Conservation (phyloP, 2,329 filamentous ascomycete genomes). For the Hymenoscyphus repandus region DNA sequence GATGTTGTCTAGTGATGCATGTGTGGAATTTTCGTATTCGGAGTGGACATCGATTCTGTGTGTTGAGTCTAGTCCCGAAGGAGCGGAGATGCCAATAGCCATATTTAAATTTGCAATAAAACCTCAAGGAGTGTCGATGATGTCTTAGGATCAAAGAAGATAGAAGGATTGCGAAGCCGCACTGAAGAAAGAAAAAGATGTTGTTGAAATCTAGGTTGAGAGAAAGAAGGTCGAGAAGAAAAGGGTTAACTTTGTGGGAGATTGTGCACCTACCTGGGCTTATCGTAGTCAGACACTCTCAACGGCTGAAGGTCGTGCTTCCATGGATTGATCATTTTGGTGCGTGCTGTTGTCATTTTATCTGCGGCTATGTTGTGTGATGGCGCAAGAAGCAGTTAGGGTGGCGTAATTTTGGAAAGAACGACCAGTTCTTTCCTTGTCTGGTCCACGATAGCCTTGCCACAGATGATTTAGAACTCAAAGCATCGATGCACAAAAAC, state of each 20-base stretch:
- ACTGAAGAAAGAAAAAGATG: too few species aligned
- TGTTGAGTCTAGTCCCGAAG: background rate
- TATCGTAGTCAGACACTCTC: background rate
- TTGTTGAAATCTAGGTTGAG: background rate
- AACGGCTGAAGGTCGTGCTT: background rate
- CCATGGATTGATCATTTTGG: background rate
- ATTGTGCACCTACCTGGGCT: background rate
- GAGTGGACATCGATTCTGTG: background rate
- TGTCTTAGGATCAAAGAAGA: background rate
- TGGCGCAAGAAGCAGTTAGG: constrained; percentile 11
- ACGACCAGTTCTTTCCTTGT: background rate
- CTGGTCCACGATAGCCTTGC: background rate
- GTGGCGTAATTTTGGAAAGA: constrained; percentile 14
- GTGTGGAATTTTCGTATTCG: background rate
- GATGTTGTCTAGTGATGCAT: background rate
- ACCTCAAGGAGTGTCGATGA: too few species aligned
- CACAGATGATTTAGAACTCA: too few species aligned
- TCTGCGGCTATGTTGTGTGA: constrained; percentile 13
- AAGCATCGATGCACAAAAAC: too few species aligned
- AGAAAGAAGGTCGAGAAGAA: background rate
- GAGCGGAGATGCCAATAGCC: constrained; percentile 11
- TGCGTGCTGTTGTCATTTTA: constrained; percentile 18
- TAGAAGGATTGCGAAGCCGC: too few species aligned
- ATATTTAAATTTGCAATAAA: constrained; percentile 1
- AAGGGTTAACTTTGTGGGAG: background rate